phyloP scores from a whole-genome alignment of 1,284 basidiomycete genomes.

The Flammula alnicola region DNA sequence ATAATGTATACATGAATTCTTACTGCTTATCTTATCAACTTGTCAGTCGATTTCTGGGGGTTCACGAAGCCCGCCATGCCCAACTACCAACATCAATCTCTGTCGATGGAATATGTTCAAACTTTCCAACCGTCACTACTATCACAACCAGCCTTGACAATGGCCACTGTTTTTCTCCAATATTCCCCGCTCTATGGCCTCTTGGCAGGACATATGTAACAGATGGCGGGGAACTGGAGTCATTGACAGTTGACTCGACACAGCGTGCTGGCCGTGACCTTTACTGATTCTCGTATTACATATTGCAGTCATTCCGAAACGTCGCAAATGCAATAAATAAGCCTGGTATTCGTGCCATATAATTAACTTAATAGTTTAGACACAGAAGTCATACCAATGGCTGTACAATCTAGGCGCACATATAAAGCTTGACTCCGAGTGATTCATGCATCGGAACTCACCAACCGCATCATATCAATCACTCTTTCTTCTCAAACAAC shows the following conservation, averaged over 20 bases:
- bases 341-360: slow-evolving; percentile 1
- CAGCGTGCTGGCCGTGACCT: slow-evolving; percentile 5
- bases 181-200: neutral
- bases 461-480: too few species aligned
- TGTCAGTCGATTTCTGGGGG: slow-evolving; percentile 8
- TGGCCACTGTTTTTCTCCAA: neutral
- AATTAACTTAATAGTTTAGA: too few species aligned
- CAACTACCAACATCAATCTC: slow-evolving; percentile 9
- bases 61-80: neutral
- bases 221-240: neutral
- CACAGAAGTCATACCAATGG: too few species aligned
- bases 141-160: neutral
- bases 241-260: neutral
- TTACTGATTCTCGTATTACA: slow-evolving; percentile 12
- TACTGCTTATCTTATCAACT: slow-evolving; percentile 13
- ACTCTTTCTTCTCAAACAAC: too few species aligned
- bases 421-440: too few species aligned
- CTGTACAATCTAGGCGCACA: too few species aligned
- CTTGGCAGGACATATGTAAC: neutral
- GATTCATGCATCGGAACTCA: too few species aligned
- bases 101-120: slow-evolving; percentile 5
- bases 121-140: neutral
- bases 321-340: neutral
- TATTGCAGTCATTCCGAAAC: slow-evolving; percentile 15
- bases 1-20: too few species aligned